phyloP scores from a whole-genome alignment of 495 filamentous ascomycete genomes.

The Wilcoxina mikolae region DNA sequence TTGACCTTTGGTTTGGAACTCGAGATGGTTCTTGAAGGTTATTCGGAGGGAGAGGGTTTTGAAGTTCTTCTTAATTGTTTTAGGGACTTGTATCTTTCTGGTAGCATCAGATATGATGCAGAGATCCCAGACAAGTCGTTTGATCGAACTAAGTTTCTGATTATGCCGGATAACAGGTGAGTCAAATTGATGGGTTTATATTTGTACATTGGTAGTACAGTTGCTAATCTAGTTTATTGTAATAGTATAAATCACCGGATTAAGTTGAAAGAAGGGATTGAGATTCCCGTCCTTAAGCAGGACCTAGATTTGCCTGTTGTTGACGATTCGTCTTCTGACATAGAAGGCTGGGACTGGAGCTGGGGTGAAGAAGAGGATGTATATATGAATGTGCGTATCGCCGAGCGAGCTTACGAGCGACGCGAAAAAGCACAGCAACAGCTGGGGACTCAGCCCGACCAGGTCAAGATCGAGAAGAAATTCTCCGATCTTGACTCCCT shows the following conservation, averaged over 20 bases:
- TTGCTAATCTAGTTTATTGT: neutral
- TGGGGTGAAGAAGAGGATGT: neutral
- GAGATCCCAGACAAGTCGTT: neutral
- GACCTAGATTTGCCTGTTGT: neutral
- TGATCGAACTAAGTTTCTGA: neutral
- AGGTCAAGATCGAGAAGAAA: neutral
- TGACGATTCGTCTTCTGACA: neutral
- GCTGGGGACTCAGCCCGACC: no score
- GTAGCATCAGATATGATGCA: neutral
- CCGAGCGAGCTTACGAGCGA: no score
- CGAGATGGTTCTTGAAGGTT: neutral
- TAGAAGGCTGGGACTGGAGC: neutral
- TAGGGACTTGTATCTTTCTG: neutral
- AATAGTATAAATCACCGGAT: neutral
- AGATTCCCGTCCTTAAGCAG: neutral
- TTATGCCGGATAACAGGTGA: neutral
- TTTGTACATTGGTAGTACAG: neutral
- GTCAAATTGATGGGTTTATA: neutral
- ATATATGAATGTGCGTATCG: neutral
- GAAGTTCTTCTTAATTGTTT: neutral
- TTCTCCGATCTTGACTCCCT: neutral
- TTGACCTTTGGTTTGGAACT: constrained; percentile 5
- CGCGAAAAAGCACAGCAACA: neutral
- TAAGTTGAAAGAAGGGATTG: neutral
- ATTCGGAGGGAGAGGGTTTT: neutral